Evolutionary conservation across 139 green algal genomes (phyloP), one percentile per base, ranked within the genome.

Genomic region (Tetraselmis chui): DNA sequence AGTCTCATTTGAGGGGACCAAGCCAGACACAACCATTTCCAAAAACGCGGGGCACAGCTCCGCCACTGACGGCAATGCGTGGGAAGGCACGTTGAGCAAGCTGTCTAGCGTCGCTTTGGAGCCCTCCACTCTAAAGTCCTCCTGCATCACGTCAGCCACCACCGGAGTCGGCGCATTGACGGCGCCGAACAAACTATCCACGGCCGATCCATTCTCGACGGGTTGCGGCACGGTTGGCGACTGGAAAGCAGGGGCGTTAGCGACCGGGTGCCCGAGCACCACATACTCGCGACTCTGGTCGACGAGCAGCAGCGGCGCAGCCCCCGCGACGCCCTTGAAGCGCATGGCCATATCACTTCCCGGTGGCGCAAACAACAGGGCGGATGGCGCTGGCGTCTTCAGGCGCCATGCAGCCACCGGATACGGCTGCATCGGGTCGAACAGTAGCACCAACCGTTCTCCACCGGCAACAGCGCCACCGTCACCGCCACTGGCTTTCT

Each of bases 31-130:
- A 23, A 93, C 26, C 67, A 91, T 75, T 59, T 89, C 83, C 32
- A 95, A 82, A 83, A 93, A 90, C 0, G 87, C 83, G 1, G 83
- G 80, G 23, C 80, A 86, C 75, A 95, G 81, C 0, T 78, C 80
- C 18, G 30, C 83, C 30, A 90, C 83, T 1, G 91, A 81, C 31
- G 92, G 92, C 86, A 95, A 81, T 30, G 83, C 92, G 78, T 95
- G 92, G 0, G 89, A 92, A 18, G 92, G 92, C 26, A 88, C 90
- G 82, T 95, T 89, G 80, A 94, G 92, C 80, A 95, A 82, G 45
- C 18, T 30, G 28, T 5, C 30, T 85, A 45, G 28, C 31, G 23
- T 2, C 31, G 5, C 27, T 22, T 28, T 86, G 28, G n/a, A 31
- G 76, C 76, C 78, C 88, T 23, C 78, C 80, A 27, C n/a, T 80